These are phyloP conservation scores for Termitomyces sp. DNA, from an alignment of 768 basidiomycete species.

Conservation along the genomic window DNA sequence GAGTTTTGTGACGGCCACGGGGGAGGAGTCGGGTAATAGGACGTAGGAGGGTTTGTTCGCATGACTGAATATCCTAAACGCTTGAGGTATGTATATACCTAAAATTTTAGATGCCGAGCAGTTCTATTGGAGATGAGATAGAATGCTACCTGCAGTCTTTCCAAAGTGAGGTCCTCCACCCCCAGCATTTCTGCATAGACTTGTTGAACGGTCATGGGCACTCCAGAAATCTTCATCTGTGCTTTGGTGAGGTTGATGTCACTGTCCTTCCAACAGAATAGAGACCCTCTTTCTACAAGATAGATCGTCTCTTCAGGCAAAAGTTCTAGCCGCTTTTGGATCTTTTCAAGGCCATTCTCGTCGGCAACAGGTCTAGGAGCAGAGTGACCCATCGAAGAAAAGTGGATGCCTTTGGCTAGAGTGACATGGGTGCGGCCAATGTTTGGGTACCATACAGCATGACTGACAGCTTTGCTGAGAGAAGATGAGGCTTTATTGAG, in stretches of 20 bases:
- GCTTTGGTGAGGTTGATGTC: conserved; percentile 24
- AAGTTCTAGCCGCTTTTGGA: conserved; percentile 69
- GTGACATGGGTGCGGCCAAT: conserved; percentile 63
- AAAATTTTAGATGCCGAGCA: not conserved
- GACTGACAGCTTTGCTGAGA: conserved; percentile 68
- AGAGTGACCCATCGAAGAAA: conserved; percentile 77
- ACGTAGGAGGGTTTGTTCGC: conserved; percentile 39
- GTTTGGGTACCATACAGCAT: conserved; percentile 73
- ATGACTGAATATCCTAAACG: conserved; percentile 88
- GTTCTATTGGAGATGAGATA: not conserved
- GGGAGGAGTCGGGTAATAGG: conserved; percentile 33
- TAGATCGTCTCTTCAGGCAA: conserved; percentile 95
- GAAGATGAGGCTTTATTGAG: not conserved
- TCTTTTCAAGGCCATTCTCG: conserved; percentile 32
- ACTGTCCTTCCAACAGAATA: conserved; percentile 74
- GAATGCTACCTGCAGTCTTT: conserved; percentile 75
- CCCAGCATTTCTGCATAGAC: conserved; percentile 85
- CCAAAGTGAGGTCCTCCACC: conserved; percentile 67
- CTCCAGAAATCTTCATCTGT: conserved; percentile 41
- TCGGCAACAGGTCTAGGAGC: conserved; percentile 40
- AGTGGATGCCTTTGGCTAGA: conserved; percentile 76
- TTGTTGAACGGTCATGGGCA: conserved; percentile 89
- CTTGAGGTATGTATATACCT: conserved; percentile 93
- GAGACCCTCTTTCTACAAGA: conserved; percentile 82
- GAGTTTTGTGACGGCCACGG: conserved; percentile 17